Base-by-base conservation (phyloP, 257 asterid species). In the Sherardia arvensis region DNA sequence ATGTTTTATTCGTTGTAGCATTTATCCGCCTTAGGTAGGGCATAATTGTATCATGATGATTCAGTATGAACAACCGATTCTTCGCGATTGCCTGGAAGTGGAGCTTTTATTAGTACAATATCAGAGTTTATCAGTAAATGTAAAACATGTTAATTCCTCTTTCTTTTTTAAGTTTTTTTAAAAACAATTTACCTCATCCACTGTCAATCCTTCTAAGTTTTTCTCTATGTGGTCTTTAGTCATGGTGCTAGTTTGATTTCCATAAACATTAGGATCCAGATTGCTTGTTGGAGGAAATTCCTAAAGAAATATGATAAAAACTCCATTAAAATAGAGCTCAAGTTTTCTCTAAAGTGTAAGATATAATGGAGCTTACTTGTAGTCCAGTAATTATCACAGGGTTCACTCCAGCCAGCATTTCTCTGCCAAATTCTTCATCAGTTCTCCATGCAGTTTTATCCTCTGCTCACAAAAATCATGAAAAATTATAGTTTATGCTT, bases 371-470 rank as follows among this genome's bases (percentile, higher is more conserved):
- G 10, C 17, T 43, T 80, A 88, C 96, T 60, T 82, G 77, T 71
- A 88, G 95, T 28, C 90, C 83, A 28, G 76, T 68, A 65, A 88
- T 79, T 23, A 79, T 73, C 68, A 84, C 79, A 63, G 96, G 96
- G 75, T 84, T 84, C 62, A 82, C 58, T 67, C 95, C 96, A 20
- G 95, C 96, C 65, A 86, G 74, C 92, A 81, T 84, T 78, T 88
- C 90, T 76, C 92, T 81, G 33, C 80, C 87, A 66, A 86, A 88
- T 74, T 86, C 95, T 74, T 82, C 90, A 62, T 88, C 93, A 5
- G 95, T 69, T 73, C 85, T 79, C 96, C 95, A 88, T 23, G 90
- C 90, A 22, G 77, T 70, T 74, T 77, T 75, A 57, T 81, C 82
- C 59, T 78, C 96, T 88, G 81, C 27, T n/a, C n/a, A 68, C 40